Conservation (phyloP, 2,329 filamentous ascomycete genomes). For the Alternaria incomplexa region DNA sequence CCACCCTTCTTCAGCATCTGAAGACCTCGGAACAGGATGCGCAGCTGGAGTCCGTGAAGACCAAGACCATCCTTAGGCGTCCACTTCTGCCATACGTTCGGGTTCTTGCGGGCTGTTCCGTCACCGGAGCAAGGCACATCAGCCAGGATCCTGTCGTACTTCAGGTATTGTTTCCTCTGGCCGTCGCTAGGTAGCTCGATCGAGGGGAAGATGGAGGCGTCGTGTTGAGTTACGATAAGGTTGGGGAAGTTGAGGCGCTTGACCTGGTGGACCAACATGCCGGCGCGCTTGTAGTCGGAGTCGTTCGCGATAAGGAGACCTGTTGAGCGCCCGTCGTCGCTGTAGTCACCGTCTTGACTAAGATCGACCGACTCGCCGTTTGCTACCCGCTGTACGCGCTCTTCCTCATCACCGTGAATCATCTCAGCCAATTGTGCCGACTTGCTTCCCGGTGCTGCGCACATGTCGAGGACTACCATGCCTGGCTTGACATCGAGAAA, state of each 20-base stretch:
- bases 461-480: conserved; percentile 94
- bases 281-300: conserved; percentile 92
- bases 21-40: conserved; percentile 88
- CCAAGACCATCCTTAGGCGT: conserved; percentile 84
- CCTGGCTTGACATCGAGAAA: conserved; percentile 89
- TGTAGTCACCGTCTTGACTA: conserved; percentile 58
- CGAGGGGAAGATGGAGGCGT: conserved; percentile 93
- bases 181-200: conserved; percentile 76
- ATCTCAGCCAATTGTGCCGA: conserved; percentile 94
- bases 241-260: conserved; percentile 97
- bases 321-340: conserved; percentile 84
- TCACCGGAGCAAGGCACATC: conserved; percentile 98
- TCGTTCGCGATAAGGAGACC: conserved; percentile 95
- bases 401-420: conserved; percentile 91
- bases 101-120: conserved; percentile 91
- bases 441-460: conserved; percentile 96
- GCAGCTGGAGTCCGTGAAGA: conserved; percentile 82
- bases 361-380: conserved; percentile 68
- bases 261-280: conserved; percentile 97
- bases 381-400: conserved; percentile 75
- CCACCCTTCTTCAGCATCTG: conserved; percentile 97
- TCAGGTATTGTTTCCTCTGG: conserved; percentile 75
- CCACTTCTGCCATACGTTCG: conserved; percentile 95
- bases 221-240: conserved; percentile 95
- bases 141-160: conserved; percentile 94